Base-by-base conservation (phyloP, 805 yeast species). In the Kuraishia borneana region DNA sequence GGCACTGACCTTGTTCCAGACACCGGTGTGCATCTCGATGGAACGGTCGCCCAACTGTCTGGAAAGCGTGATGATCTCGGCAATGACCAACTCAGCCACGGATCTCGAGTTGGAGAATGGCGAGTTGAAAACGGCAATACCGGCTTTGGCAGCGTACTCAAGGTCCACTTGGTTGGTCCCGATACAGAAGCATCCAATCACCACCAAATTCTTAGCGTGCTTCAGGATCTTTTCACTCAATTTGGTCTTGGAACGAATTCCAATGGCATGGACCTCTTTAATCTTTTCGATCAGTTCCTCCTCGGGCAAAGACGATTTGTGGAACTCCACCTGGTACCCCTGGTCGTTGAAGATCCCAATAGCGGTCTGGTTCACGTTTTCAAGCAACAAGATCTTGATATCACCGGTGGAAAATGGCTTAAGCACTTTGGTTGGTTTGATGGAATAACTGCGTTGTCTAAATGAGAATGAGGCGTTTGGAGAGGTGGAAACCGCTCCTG, bases 71-170 rank as follows among this genome's bases (percentile, higher is more conserved):
- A 92, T 85, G 54, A 92, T 77, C 65, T 92, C 96, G 45, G 92
- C 94, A 57, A 92, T 85, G 36, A 94, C 95, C 48, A 92, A 72
- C 65, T 92, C 98, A 40, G 98, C 98, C 29, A 92, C 98, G 2
- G 96, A 87, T 65, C 98, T 80, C 25, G 97, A 89, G 70, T 92
- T 92, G 45, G 96, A 87, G 67, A 92, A 92, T 34, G 98, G 98
- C 22, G 98, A 88, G 71, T 87, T 85, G 79, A 92, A 92, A 18
- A 92, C 98, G 31, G 96, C 88, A 57, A 89, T 73, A 64, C 98
- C 98, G 33, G 73, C 71, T 51, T 79, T 73, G 43, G 97, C 96
- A 37, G 98, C 98, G 49, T 56, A 83, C 46, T 83, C 83, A 43
- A 88, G 70, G 58, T 92, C 94, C 36, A 92, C 98, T 65, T 92